A percentile compares a stretch with the other conserved stretches of the same genome.
phyloP scores from a whole-genome alignment of 305 asterid species.

The Solanum hybrid region DNA sequence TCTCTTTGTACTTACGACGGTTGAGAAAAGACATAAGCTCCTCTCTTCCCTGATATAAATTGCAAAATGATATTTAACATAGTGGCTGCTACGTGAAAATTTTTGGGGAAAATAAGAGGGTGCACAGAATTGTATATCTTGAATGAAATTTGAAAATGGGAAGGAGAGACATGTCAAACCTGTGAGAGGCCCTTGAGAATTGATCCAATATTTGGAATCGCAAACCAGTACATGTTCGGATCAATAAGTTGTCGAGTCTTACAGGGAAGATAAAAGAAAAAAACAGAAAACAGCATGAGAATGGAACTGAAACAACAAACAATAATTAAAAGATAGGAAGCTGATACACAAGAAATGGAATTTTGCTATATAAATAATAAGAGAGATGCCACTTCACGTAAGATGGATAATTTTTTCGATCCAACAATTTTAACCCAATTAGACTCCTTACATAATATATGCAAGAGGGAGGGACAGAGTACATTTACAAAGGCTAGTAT shows the following conservation, averaged over 20 bases:
- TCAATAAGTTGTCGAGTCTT: slow-evolving; percentile 91
- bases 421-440: background rate
- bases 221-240: slow-evolving; percentile 92
- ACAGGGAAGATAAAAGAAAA: background rate
- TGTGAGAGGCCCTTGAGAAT: slow-evolving; percentile 92
- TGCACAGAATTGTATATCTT: background rate
- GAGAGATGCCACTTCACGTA: background rate
- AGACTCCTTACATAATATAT: background rate
- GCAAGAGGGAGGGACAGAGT: background rate
- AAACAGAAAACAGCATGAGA: slow-evolving; percentile 17
- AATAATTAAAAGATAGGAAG: background rate
- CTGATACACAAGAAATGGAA: background rate
- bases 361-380: background rate
- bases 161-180: slow-evolving; percentile 28
- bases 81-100: background rate
- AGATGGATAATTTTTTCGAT: background rate
- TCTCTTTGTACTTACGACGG: slow-evolving; percentile 78
- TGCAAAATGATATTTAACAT: background rate
- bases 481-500: background rate
- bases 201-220: slow-evolving; percentile 90
- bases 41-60: slow-evolving; percentile 63
- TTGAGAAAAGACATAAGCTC: slow-evolving; percentile 80
- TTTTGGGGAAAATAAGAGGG: background rate
- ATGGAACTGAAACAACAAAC: background rate
- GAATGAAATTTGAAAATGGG: background rate